Evolutionary conservation across 1,139 yeast species (phyloP), one percentile per base, ranked within the genome.

Genomic region (Meyerozyma athensensis): DNA sequence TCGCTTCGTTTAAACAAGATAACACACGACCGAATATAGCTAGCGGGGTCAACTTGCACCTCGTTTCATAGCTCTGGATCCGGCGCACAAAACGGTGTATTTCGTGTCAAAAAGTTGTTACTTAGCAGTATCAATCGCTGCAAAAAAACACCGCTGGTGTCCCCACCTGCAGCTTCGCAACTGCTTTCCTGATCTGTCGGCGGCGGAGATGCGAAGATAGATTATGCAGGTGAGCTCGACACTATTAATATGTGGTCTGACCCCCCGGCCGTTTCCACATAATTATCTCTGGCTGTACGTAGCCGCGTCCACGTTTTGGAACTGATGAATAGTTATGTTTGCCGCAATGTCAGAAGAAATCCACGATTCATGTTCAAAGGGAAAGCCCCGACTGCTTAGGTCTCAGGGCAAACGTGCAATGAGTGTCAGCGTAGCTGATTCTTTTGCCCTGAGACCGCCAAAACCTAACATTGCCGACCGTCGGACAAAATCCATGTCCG

Each of bases 301-400:
- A 22, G 26, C 26, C 26, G 12, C 12, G 13, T 22, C 12, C 12
- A 22, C 10, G 12, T n/a, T n/a, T 3, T 13, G 13, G 8, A 19
- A 19, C 26, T 14, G 35, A 33, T 33, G 35, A 33, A 20, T 33
- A 33, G 19, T 33, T 32, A 53, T 57, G 60, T 55, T 53, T 43
- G 46, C 54, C 41, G 48, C 43, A 49, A 46, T 54, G 46, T 53
- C 56, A 59, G 70, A 64, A 61, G 69, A 63, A 46, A 48, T 44
- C 56, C 65, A 61, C 58, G 65, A 64, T 44, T 54, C 65, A 36
- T 49, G 48, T 31, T 39, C 44, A 33, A 61, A 60, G 47, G 63
- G 65, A 38, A 63, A 64, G 54, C 71, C 69, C 40, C 70, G 69
- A 64, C 70, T 63, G 70, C 65, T 60, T 30, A 44, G 54, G 70